Base-by-base conservation (phyloP, 202 grass and related monocot species). In the Panicum hallii region DNA sequence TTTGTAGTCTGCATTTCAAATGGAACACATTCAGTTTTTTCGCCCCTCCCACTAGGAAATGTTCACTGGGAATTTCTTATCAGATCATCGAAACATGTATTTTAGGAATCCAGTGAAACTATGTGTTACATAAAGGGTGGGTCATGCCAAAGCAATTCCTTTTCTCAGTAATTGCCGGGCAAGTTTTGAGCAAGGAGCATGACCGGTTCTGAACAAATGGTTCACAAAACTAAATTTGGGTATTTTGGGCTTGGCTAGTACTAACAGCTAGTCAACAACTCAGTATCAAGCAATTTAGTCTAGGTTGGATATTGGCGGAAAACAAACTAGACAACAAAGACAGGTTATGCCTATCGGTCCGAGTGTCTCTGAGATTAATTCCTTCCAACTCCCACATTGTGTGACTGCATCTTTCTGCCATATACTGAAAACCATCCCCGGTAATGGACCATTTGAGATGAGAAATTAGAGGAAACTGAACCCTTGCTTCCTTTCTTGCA, bases 401-500 rank as follows among this genome's bases (percentile, higher is more conserved):
- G 81, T 66, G 53, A 41, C 70, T 28, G 77, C 49, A 17, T 77
- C 17, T 43, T 32, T 32, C 15, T 7, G 28, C 0, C 6, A 48
- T 20, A 64, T 23, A 56, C 22, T 44, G 43, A 11, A 55, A 32
- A 32, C 32, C 32, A 32, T 32, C 32, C 32, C 0, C 32, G 32
- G 32, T 32, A 32, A 84, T 36, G 84, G 0, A 62, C 67, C n/a
- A 54, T 66, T 42, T 32, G 82, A 91, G 41, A 22, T 69, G 67
- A 69, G 67, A 45, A 23, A 70, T 91, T 90, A 87, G 84, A 90
- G 78, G 87, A 90, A 94, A 94, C 74, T 83, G 70, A 89, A 88
- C 78, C 20, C 57, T 54, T 67, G 49, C 61, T 9, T 16, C 17
- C 45, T 38, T 20, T 44, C 12, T 45, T 36, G n/a, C 20, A 44